Evolutionary conservation across 225 moss, liverwort and hornwort genomes (phyloP), one percentile per base, ranked within the genome.

Genomic region (Anthoceros angustus): DNA sequence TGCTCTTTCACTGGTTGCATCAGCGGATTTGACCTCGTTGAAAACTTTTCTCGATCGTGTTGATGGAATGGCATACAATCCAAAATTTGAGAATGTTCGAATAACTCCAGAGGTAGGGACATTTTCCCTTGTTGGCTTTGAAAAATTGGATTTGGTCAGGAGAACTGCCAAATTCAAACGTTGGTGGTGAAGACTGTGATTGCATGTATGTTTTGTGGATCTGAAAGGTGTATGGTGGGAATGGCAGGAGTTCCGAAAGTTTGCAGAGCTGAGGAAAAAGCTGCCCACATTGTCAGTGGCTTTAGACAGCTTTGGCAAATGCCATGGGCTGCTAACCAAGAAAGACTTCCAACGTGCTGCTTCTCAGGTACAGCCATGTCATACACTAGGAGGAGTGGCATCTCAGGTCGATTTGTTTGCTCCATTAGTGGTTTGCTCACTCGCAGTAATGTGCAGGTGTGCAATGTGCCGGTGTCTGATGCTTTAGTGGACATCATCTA

Each of bases 311-410:
- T 87, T 80, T 71, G 87, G 89, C 70, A 77, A 79, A 42, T 80
- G 89, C 67, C 78, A 78, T 50, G 80, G 80, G 32, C 62, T 60
- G 20, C 62, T 84, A 76, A 76, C 77, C 39, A 93, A 84, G 74
- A 67, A 42, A 69, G 93, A 86, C 68, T 84, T 93, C 45, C 82
- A 86, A 74, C 80, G 87, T 68, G 93, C 93, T 74, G 82, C 86
- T 70, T 74, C 74, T 61, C 83, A 87, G 87, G 93, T 90, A 69
- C 42, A 46, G 38, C 40, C 16, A 25, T 62, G 10, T 15, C 10
- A 39, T n/a, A 18, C 11, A n/a, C 14, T 72, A 4, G 24, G 42
- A 15, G 8, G 12, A 3, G 16, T 14, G 32, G 26, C 6, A 42
- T 49, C 7, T 73, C 23, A 15, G 62, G n/a, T n/a, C n/a, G n/a